Percentiles rank a stretch among this genome's conserved stretches.
phyloP scores from a whole-genome alignment of 2,329 filamentous ascomycete genomes.

The Davidsoniella australis region DNA sequence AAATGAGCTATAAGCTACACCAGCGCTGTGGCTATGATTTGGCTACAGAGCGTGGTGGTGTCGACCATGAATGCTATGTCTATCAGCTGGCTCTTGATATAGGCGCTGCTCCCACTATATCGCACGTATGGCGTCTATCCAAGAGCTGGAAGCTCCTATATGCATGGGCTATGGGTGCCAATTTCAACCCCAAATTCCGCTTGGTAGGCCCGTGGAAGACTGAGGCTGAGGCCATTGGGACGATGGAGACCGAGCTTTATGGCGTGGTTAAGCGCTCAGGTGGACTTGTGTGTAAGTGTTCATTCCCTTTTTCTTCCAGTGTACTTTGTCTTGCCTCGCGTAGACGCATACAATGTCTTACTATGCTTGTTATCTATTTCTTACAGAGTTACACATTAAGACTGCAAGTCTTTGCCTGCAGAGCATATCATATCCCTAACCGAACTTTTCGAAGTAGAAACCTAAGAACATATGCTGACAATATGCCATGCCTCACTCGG shows the following conservation, averaged over 20 bases:
- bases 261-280: conserved; percentile 22
- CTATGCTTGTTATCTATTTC: neutral
- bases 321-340: neutral
- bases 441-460: too few species aligned
- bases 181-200: conserved; percentile 33
- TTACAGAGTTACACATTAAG: neutral
- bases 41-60: conserved; percentile 22
- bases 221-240: conserved; percentile 19
- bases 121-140: conserved; percentile 18
- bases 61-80: conserved; percentile 32
- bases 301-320: neutral
- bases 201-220: conserved; percentile 28
- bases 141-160: conserved; percentile 18
- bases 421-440: too few species aligned
- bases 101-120: conserved; percentile 24
- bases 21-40: conserved; percentile 20
- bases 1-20: conserved; percentile 26
- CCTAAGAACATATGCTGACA: too few species aligned
- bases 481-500: too few species aligned
- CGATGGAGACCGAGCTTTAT: conserved; percentile 28
- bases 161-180: conserved; percentile 31
- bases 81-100: conserved; percentile 33
- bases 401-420: too few species aligned
- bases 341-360: neutral
- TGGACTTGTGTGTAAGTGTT: conserved; percentile 22